Conservation (phyloP, 2,329 filamentous ascomycete species). For the Fusarium sp. region DNA sequence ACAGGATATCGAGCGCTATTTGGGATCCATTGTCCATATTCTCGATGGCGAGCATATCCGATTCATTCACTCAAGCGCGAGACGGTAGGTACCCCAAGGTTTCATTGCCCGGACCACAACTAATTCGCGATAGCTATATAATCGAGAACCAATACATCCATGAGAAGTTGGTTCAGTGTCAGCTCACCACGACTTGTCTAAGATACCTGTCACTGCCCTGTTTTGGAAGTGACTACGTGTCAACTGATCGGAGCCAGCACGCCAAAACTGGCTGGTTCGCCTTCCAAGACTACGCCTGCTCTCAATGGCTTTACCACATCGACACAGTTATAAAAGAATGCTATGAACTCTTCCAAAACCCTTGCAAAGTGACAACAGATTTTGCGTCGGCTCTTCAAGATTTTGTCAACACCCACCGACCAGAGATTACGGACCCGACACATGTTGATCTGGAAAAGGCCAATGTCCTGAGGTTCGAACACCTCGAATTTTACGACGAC, state of each 20-base stretch:
- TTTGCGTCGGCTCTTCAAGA: not conserved
- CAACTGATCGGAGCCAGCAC: not conserved
- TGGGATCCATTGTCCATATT: slow-evolving; percentile 8
- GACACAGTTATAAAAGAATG: not conserved
- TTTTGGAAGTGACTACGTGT: rapidly evolving
- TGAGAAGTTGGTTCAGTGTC: not conserved
- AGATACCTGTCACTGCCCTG: not conserved
- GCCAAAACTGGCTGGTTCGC: not conserved
- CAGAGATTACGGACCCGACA: rapidly evolving
- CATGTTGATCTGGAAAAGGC: rapidly evolving
- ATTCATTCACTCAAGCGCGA: not conserved
- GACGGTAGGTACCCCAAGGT: not conserved
- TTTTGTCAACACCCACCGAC: not conserved
- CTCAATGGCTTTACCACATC: not conserved
- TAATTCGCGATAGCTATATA: not conserved
- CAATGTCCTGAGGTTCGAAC: rapidly evolving
- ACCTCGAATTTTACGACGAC: not conserved
- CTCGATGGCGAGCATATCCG: not conserved
- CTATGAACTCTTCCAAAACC: not conserved
- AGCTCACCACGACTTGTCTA: not conserved
- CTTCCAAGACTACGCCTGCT: slow-evolving; percentile 2
- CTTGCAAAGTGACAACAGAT: rapidly evolving
- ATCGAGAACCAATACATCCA: not conserved
- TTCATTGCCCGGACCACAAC: rapidly evolving
- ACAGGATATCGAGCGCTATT: slow-evolving; percentile 1